A percentile compares a stretch with the other conserved stretches of the same genome.
Evolutionary conservation across 2,329 filamentous ascomycete genomes (phyloP).

Genomic region (Uncinocarpus reesii): DNA sequence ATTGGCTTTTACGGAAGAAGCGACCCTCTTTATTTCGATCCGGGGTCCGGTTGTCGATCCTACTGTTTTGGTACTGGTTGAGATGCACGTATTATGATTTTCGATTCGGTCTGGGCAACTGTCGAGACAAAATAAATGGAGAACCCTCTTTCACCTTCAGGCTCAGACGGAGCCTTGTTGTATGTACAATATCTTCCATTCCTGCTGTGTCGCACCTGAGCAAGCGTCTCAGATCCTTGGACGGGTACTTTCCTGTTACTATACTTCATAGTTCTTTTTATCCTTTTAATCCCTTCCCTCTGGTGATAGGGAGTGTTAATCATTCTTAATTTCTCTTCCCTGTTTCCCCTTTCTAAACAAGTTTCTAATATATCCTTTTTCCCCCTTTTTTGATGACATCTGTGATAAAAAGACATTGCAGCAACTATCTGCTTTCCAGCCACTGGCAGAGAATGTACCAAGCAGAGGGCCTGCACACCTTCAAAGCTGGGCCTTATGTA

Average conservation of each 20-base stretch:
- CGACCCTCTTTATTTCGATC: background rate
- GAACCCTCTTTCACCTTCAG: too few relatives aligned
- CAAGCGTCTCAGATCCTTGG: background rate
- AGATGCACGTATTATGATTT: background rate
- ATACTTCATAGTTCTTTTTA: background rate
- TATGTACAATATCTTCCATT: slow-evolving; percentile 6
- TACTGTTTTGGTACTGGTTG: background rate
- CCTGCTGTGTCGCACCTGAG: background rate
- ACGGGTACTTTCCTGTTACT: background rate
- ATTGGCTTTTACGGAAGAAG: background rate
- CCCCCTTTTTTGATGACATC: slow-evolving; percentile 1
- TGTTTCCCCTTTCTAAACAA: background rate
- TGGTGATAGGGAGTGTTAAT: background rate
- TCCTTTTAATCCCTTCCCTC: background rate
- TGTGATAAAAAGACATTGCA: background rate
- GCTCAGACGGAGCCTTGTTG: too few relatives aligned
- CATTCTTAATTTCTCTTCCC: background rate
- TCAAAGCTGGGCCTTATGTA: background rate
- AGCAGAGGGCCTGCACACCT: background rate
- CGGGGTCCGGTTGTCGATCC: background rate
- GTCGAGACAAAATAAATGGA: background rate
- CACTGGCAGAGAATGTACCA: background rate
- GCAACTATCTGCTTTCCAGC: background rate
- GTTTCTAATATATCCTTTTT: slow-evolving; percentile 1
- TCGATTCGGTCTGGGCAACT: background rate